These are phyloP conservation scores for Phycomyces blakesleeanus DNA, from an alignment of 192 early-diverging fungal species.

Conservation along the genomic window DNA sequence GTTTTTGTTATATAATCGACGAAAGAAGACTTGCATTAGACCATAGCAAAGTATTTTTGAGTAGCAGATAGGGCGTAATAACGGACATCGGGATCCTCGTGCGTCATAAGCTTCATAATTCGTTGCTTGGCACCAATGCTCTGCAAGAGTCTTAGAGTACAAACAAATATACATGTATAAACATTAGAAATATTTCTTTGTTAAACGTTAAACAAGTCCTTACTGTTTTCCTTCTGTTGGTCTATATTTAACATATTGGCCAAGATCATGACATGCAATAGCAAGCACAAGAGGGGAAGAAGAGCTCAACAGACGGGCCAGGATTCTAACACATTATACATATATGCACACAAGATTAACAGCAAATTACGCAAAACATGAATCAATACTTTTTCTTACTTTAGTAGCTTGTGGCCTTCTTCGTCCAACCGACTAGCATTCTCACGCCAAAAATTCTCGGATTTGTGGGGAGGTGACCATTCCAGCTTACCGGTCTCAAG, in stretches of 20 bases:
- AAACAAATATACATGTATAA: neutral
- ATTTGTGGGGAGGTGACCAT: conserved; percentile 90
- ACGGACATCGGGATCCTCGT: conserved; percentile 82
- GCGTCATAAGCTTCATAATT: conserved; percentile 94
- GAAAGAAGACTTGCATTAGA: conserved; percentile 30
- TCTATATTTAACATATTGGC: conserved; percentile 89
- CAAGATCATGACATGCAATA: conserved; percentile 91
- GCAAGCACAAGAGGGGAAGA: conserved; percentile 63
- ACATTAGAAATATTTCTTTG: no score
- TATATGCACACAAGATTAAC: no score
- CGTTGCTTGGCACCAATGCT: conserved; percentile 88
- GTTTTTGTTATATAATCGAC: no score
- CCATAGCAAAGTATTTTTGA: conserved; percentile 57
- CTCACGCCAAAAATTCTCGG: conserved; percentile 91
- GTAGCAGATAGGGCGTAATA: conserved; percentile 88
- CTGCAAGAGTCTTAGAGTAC: conserved; percentile 57
- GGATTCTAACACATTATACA: conserved; percentile 40
- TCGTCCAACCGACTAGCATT: conserved; percentile 80
- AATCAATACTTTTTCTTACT: conserved; percentile 20
- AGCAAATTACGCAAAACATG: neutral
- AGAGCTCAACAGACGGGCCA: conserved; percentile 58
- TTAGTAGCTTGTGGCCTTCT: conserved; percentile 69
- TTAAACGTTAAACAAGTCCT: conserved; percentile 9
- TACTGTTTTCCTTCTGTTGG: conserved; percentile 81
- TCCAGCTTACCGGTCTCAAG: conserved; percentile 79